phyloP scores from a whole-genome alignment of 495 filamentous ascomycete genomes.

The Hapsidospora chrysogenum region DNA sequence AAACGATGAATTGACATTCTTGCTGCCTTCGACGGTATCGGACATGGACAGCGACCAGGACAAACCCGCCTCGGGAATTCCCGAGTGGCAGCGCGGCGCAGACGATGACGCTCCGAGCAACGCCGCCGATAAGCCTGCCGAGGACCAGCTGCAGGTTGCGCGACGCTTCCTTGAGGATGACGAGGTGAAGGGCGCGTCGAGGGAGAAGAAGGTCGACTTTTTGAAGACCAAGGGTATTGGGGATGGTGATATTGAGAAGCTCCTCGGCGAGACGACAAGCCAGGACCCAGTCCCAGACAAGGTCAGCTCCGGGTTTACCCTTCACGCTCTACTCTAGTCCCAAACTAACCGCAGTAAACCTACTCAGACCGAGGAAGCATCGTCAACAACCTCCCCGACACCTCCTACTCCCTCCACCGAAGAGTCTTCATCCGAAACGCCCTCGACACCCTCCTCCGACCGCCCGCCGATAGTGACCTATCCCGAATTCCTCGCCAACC shows the following conservation, averaged over 20 bases:
- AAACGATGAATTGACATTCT: no score
- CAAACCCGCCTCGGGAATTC: neutral
- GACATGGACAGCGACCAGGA: no score
- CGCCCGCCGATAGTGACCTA: constrained; percentile 89
- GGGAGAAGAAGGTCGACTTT: constrained; percentile 61
- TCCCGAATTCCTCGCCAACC: constrained; percentile 76
- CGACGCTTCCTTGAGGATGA: constrained; percentile 66
- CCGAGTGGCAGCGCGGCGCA: constrained; percentile 3
- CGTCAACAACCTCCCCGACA: constrained; percentile 6
- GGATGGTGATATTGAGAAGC: constrained; percentile 45
- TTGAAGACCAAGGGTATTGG: constrained; percentile 64
- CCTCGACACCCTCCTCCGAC: constrained; percentile 21
- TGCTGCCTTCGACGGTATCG: no score
- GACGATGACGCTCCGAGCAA: neutral
- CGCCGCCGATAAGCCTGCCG: constrained; percentile 10
- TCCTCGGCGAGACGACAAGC: constrained; percentile 35
- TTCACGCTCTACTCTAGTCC: neutral
- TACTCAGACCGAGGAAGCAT: constrained; percentile 7
- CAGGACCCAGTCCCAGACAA: constrained; percentile 6
- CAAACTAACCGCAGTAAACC: neutral
- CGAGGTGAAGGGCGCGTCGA: constrained; percentile 49
- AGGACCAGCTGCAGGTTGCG: constrained; percentile 48
- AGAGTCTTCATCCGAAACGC: no score
- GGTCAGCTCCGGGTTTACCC: no score
- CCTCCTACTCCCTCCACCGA: no score